Conservation (phyloP, 805 yeast genomes). For the Saturnispora gosingensis region DNA sequence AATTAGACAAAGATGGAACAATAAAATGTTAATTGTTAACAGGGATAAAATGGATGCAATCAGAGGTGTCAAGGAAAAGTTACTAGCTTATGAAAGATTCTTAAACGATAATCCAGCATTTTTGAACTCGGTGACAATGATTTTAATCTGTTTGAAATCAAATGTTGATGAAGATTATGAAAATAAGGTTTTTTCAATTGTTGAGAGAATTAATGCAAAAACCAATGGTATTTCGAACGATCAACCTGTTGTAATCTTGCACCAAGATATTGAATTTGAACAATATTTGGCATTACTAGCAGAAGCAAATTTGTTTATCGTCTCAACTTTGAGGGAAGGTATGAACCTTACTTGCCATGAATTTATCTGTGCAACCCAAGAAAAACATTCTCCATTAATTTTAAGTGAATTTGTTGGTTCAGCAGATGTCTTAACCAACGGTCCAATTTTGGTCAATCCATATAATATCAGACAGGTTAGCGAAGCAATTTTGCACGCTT, state of each 20-base stretch:
- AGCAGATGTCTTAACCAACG: conserved; percentile 62
- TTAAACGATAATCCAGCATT: conserved; percentile 62
- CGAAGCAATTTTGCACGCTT: conserved; percentile 49
- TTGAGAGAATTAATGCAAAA: conserved; percentile 75
- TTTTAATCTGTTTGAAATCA: conserved; percentile 70
- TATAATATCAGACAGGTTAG: conserved; percentile 73
- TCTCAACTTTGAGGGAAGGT: conserved; percentile 90
- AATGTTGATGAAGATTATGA: conserved; percentile 55
- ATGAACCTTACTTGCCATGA: conserved; percentile 96
- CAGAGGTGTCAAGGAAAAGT: conserved; percentile 81
- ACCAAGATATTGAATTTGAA: conserved; percentile 80
- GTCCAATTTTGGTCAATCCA: conserved; percentile 78
- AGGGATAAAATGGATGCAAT: conserved; percentile 84
- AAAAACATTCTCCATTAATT: conserved; percentile 70
- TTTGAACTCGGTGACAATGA: conserved; percentile 59
- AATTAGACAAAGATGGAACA: conserved; percentile 72
- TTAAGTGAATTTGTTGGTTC: conserved; percentile 94
- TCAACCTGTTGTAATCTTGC: conserved; percentile 80
- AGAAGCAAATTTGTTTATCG: conserved; percentile 84
- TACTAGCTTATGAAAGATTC: conserved; percentile 78
- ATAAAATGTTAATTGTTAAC: conserved; percentile 64
- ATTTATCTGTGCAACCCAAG: conserved; percentile 65
- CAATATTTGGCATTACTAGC: conserved; percentile 80
- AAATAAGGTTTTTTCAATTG: conserved; percentile 63
- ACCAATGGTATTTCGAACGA: conserved; percentile 61